Conservation (phyloP, 2,329 filamentous ascomycete species). For the Magnaporthiopsis rhizophila region DNA sequence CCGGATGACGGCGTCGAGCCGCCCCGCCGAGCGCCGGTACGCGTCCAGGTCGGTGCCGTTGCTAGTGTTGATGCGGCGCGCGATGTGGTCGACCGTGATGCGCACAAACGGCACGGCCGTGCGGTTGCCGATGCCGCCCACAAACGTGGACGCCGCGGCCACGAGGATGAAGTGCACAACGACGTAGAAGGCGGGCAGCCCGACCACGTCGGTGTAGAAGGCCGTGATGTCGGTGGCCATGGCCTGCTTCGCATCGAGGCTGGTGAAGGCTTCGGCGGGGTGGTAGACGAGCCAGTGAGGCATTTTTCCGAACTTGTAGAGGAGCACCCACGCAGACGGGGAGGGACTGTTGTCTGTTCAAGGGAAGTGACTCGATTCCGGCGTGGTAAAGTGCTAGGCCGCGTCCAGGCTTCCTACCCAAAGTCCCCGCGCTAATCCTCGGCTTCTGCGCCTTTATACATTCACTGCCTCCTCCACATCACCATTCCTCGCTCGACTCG, state of each 20-base stretch:
- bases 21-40: slow-evolving; percentile 3
- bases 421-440: too few species aligned
- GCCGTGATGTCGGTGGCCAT: slow-evolving; percentile 27
- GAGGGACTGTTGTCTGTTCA: too few species aligned
- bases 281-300: slow-evolving; percentile 36
- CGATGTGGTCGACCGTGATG: slow-evolving; percentile 11
- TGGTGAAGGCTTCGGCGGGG: slow-evolving; percentile 24
- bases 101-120: slow-evolving; percentile 10
- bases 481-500: too few species aligned
- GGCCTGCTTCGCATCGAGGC: slow-evolving; percentile 18
- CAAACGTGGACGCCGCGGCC: slow-evolving; percentile 4
- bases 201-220: slow-evolving; percentile 14
- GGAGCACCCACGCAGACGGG: too few species aligned
- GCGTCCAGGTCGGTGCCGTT: slow-evolving; percentile 1
- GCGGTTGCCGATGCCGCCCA: neutral
- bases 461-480: too few species aligned
- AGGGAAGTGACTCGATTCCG: too few species aligned
- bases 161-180: slow-evolving; percentile 30
- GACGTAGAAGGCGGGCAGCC: slow-evolving; percentile 36
- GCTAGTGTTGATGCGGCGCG: slow-evolving; percentile 8
- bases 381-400: too few species aligned
- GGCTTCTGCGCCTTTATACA: too few species aligned
- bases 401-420: too few species aligned
- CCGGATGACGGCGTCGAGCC: slow-evolving; percentile 26
- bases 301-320: too few species aligned